phyloP scores from a whole-genome alignment of 2,329 filamentous ascomycete genomes.

The Phoma sp. region DNA sequence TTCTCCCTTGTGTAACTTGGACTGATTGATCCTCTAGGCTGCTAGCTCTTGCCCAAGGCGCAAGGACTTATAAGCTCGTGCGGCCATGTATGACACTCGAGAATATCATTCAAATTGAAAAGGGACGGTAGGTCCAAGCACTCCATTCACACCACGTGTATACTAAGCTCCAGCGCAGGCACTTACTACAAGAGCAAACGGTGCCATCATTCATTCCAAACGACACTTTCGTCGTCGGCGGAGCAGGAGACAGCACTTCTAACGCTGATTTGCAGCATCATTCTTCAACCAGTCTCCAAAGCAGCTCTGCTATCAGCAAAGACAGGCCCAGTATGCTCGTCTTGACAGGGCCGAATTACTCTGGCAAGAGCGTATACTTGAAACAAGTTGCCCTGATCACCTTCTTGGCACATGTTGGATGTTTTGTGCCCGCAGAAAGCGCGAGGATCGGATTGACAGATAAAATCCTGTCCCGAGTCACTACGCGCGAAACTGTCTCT shows the following conservation, averaged over 20 bases:
- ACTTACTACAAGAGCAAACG: slow-evolving; percentile 85
- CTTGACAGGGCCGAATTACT: slow-evolving; percentile 93
- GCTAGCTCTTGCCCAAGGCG: slow-evolving; percentile 79
- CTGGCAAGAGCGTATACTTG: slow-evolving; percentile 94
- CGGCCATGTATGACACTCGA: slow-evolving; percentile 72
- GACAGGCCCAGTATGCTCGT: slow-evolving; percentile 72
- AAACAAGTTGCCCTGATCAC: slow-evolving; percentile 92
- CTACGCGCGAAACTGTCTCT: slow-evolving; percentile 74
- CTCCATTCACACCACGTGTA: too few relatives aligned
- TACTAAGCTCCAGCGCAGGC: slow-evolving; percentile 52
- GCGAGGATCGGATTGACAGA: slow-evolving; percentile 88
- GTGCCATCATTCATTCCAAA: slow-evolving; percentile 86
- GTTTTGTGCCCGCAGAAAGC: slow-evolving; percentile 82
- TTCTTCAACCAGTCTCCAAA: not conserved
- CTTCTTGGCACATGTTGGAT: slow-evolving; percentile 88
- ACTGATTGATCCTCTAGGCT: slow-evolving; percentile 60
- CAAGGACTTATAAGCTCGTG: slow-evolving; percentile 74
- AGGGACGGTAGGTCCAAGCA: slow-evolving; percentile 66
- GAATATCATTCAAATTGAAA: slow-evolving; percentile 76
- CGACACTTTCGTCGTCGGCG: slow-evolving; percentile 73
- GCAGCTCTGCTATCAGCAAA: not conserved
- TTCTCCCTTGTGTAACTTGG: not conserved
- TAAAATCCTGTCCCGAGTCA: slow-evolving; percentile 86
- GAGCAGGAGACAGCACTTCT: slow-evolving; percentile 43
- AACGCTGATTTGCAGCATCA: not conserved